Evolutionary conservation across 768 basidiomycete genomes (phyloP).

Genomic region (Ramaria rubella): DNA sequence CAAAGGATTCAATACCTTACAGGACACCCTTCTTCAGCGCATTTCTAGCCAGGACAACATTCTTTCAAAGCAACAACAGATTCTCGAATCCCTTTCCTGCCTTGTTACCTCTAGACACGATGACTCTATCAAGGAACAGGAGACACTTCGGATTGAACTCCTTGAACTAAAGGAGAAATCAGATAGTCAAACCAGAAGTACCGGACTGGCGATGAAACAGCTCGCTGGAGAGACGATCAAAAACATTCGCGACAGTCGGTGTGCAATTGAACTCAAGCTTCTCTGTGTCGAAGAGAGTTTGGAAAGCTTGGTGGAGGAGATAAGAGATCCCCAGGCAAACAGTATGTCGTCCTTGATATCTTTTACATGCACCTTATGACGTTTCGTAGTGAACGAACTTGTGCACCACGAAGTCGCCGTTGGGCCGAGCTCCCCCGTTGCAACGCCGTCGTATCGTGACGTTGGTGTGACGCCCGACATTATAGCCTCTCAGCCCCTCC

Average conservation of each 20-base stretch:
- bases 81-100: background rate
- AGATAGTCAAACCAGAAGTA: background rate
- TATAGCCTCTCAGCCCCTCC: background rate
- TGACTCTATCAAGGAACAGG: background rate
- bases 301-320: background rate
- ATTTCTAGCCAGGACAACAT: background rate
- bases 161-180: background rate
- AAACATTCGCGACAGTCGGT: background rate
- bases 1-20: background rate
- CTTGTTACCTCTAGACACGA: background rate
- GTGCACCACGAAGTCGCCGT: background rate
- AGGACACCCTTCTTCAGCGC: background rate
- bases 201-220: background rate
- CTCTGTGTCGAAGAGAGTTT: background rate
- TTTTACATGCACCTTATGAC: background rate
- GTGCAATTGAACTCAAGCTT: background rate
- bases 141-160: background rate
- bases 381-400: background rate
- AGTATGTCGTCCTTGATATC: background rate
- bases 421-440: background rate
- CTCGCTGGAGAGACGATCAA: background rate
- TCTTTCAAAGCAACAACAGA: background rate
- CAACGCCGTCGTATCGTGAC: background rate
- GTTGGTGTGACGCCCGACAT: background rate
- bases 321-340: background rate